A percentile compares a stretch with the other conserved stretches of the same genome.
These are phyloP conservation scores for Phytophthora hibernalis DNA, from an alignment of 352 stramenopile genomes.

Conservation along the genomic window DNA sequence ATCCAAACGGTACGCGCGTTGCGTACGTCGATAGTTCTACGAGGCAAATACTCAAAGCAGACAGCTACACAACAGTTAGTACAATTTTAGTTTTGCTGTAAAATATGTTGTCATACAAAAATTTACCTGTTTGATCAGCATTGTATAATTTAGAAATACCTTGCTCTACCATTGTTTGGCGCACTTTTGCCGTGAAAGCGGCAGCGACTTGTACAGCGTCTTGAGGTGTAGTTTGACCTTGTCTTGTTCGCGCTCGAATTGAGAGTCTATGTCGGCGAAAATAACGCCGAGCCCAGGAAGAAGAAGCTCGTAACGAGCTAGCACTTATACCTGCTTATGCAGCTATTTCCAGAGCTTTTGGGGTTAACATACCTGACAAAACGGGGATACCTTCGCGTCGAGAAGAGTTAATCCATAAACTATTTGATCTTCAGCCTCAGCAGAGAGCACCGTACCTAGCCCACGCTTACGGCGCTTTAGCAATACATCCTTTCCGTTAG, in stretches of 20 bases:
- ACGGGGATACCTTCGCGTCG: constrained; percentile 11
- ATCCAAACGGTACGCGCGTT: constrained; percentile 18
- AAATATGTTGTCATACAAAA: not conserved
- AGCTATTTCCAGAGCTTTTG: constrained; percentile 10
- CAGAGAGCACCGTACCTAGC: not conserved
- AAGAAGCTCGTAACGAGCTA: constrained; percentile 6
- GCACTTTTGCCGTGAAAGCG: not conserved
- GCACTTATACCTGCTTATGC: not conserved
- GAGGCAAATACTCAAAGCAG: constrained; percentile 26
- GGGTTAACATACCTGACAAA: constrained; percentile 5
- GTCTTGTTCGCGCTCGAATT: constrained; percentile 6
- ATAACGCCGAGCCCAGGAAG: constrained; percentile 4
- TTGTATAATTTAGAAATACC: constrained; percentile 12
- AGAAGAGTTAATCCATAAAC: constrained; percentile 12
- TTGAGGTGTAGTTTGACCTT: constrained; percentile 12
- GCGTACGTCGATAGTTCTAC: constrained; percentile 1
- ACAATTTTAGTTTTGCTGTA: no score
- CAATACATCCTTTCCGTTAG: not conserved
- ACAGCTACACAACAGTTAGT: constrained; percentile 11
- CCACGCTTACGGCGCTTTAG: not conserved
- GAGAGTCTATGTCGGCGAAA: constrained; percentile 1
- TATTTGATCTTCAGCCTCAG: constrained; percentile 3
- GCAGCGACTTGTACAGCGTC: constrained; percentile 3
- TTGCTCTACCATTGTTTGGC: constrained; percentile 4
- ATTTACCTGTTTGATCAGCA: constrained; percentile 28